Evolutionary conservation across 371 early-diverging fungal genomes (phyloP).

Genomic region (Capillidium heterosporum): DNA sequence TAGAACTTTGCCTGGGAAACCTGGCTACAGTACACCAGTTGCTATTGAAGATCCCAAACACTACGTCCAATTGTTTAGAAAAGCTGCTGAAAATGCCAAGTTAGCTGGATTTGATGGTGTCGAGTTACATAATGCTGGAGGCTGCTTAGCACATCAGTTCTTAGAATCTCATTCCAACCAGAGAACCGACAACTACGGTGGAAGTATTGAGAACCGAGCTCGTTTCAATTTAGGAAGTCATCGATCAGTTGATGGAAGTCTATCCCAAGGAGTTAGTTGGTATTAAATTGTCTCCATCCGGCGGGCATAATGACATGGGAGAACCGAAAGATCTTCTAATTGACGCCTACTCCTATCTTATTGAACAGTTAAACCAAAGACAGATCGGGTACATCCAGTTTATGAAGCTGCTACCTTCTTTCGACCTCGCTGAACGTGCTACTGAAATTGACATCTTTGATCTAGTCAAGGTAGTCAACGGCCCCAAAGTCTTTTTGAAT

Average conservation of each 20-base stretch:
- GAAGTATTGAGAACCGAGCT: constrained; percentile 24
- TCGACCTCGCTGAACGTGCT: neutral
- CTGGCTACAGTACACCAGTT: neutral
- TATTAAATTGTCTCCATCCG: constrained; percentile 28
- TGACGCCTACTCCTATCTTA: neutral
- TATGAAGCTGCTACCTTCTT: neutral
- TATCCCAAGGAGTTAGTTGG: constrained; percentile 52
- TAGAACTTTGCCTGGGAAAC: neutral
- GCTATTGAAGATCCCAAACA: constrained; percentile 1
- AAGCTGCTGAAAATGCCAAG: neutral
- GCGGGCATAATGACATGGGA: constrained; percentile 35
- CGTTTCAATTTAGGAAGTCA: constrained; percentile 22
- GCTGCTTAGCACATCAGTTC: constrained; percentile 40
- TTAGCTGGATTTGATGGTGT: constrained; percentile 40
- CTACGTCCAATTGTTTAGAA: neutral
- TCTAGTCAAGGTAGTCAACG: neutral
- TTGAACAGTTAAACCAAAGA: neutral
- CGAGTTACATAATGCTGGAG: constrained; percentile 45
- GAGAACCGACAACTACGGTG: constrained; percentile 44
- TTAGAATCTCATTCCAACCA: constrained; percentile 21
- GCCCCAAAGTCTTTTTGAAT: neutral
- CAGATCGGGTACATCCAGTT: constrained; percentile 1
- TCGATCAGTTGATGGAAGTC: constrained; percentile 49
- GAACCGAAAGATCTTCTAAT: constrained; percentile 9
- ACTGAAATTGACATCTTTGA: neutral